Conservation (phyloP, 2,329 filamentous ascomycete species). For the Ploettnerulaceae sp. region DNA sequence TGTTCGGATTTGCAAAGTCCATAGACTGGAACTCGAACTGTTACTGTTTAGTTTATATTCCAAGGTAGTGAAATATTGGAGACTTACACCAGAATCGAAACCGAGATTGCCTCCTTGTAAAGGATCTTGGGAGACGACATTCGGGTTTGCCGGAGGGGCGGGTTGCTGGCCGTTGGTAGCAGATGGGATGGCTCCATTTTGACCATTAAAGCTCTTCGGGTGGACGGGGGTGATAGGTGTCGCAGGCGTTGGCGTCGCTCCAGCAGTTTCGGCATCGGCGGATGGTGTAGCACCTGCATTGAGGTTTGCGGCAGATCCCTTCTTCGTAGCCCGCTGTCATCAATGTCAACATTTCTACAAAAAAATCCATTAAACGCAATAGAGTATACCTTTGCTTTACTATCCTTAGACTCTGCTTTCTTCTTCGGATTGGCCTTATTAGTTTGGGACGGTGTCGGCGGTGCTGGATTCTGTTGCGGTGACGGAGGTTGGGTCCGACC, state of each 20-base stretch:
- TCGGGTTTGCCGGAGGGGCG: conserved; percentile 38
- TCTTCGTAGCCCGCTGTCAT: conserved; percentile 43
- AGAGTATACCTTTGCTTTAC: conserved; percentile 60
- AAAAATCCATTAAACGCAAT: conserved; percentile 32
- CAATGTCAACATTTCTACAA: conserved; percentile 35
- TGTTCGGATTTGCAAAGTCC: conserved; percentile 52
- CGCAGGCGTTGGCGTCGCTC: conserved; percentile 55
- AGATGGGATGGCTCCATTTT: conserved; percentile 41
- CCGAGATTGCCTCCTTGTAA: conserved; percentile 47
- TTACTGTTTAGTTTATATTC: conserved; percentile 20
- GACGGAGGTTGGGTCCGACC: conserved; percentile 56
- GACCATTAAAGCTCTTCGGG: conserved; percentile 45
- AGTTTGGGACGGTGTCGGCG: conserved; percentile 69
- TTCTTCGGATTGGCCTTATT: conserved; percentile 75
- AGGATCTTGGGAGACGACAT: conserved; percentile 45
- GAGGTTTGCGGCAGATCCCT: conserved; percentile 55
- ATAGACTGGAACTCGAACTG: conserved; percentile 36
- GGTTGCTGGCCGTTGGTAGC: conserved; percentile 36
- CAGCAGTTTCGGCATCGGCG: conserved; percentile 54
- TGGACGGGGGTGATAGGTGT: conserved; percentile 61
- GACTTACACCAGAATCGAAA: conserved; percentile 35
- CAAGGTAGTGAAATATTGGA: neutral
- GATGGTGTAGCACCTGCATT: conserved; percentile 53
- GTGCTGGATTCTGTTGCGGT: conserved; percentile 60
- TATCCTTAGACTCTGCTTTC: conserved; percentile 82